Base-by-base conservation (phyloP, 2,329 filamentous ascomycete species). In the Aspergillus hiratsukae region DNA sequence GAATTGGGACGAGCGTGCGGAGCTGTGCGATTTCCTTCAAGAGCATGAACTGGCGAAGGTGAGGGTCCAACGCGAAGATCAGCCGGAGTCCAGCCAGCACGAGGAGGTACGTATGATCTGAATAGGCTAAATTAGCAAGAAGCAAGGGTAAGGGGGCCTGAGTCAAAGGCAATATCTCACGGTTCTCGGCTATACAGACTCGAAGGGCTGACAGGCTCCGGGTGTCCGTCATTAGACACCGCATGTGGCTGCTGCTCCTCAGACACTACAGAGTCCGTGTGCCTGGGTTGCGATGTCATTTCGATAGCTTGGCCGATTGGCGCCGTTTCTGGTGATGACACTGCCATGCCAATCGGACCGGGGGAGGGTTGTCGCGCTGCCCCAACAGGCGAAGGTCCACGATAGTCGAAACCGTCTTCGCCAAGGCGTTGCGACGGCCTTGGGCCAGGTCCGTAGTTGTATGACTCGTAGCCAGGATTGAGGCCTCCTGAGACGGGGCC, bases 161-260 rank as follows among this genome's bases (percentile, higher is more conserved):
- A 14, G 31, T 37, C n/a, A 41, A 19, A 48, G 7, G 27, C 43
- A 19, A 25, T 43, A 35, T 75, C 87, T 82, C 83, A 93, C 89
- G 87, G 85, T 58, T 89, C 83, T 41, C 82, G 81, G 66, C 85
- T 87, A 71, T 94, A 93, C 63, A 82, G 82, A 77, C 89, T 93
- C 7, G 80, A 81, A 9, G 89, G 87, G 61, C 86, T 89, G 69
- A 80, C 57, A 21, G 67, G 64, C 35, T 67, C 61, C 3, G 59
- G 58, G 19, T 66, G 64, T 2, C 62, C 61, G 41, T 71, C 65
- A 5, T 58, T 59, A 1, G 67, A 67, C n/a, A 71, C 19, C 3
- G 61, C 64, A 56, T 71, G 69, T 6, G 64, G 61, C 27, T 65
- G 58, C 6, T 51, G 58, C 8, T 61, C 52, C 19, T 61, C 54